Base-by-base conservation (phyloP, 2,329 filamentous ascomycete species). In the Fusarium dlaminii region DNA sequence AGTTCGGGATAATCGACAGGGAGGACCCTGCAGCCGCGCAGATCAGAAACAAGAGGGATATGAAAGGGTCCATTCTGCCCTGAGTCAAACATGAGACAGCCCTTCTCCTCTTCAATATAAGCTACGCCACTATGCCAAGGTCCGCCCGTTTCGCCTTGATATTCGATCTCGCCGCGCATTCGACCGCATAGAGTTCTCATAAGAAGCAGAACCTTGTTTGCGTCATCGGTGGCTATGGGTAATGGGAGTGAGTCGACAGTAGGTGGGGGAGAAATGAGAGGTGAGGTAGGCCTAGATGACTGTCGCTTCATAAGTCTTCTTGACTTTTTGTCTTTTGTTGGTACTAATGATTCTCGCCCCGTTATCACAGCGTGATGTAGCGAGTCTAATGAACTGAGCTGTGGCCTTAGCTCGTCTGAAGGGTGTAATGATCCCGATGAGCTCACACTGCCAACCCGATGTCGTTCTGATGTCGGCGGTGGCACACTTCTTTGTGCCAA, bases 111-210 rank as follows among this genome's bases (percentile, higher is more conserved):
- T 70, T 95, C 92, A 70, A 96, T 94, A 78, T 91, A 94, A 79
- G 92, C 93, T 70, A 92, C 89, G n/a, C 93, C 93, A 39, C 86
- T 82, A 65, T 88, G 87, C 94, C 94, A 96, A 3, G 87, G 85
- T 22, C 87, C 90, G 30, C 85, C 84, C 20, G 87, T 85, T 42
- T 90, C 89, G 48, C 86, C 86, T 76, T 92, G 90, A 79, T 94
- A 96, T 72, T 94, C 91, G 36, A 95, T 86, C 74, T 92, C 90
- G 63, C 94, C 94, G 77, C 91, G 91, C 93, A 96, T 96, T 74
- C 91, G 89, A 34, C 94, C 94, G 78, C 92, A 93, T 12, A 94
- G 84, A 30, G 88, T 91, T 80, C 91, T 93, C 93, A 96, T 96
- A 68, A 96, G 83, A 76, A 90, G 87, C 61, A 95, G 84, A 32